These are phyloP conservation scores for Hippophae tibetana DNA, from an alignment of 306 rosid genomes.

Conservation along the genomic window DNA sequence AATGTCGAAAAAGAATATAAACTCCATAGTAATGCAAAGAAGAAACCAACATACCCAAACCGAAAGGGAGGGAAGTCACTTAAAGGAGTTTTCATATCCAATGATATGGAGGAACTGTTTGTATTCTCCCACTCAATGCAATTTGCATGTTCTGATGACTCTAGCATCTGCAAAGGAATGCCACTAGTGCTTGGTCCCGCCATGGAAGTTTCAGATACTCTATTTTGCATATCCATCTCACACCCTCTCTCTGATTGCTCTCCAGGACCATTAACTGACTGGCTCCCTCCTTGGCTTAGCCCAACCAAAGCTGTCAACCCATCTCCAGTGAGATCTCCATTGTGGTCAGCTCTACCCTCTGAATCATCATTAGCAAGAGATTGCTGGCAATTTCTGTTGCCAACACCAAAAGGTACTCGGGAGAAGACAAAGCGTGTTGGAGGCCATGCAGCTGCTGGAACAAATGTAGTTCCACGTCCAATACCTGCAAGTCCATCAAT, in stretches of 20 bases:
- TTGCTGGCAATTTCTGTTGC: conserved; percentile 79
- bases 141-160: conserved; percentile 57
- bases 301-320: conserved; percentile 97
- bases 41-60: conserved; percentile 61
- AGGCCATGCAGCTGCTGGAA: conserved; percentile 74
- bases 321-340: conserved; percentile 74
- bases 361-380: conserved; percentile 88
- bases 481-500: conserved; percentile 96
- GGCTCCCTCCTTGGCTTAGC: conserved; percentile 69
- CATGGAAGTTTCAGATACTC: conserved; percentile 48
- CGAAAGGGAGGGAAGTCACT: conserved; percentile 97
- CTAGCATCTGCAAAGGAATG: conserved; percentile 69
- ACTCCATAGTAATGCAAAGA: conserved; percentile 18
- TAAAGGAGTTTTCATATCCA: conserved; percentile 95
- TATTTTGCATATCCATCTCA: conserved; percentile 63
- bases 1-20: neutral
- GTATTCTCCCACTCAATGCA: conserved; percentile 84
- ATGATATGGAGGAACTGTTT: conserved; percentile 60
- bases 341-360: conserved; percentile 71
- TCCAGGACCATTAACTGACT: conserved; percentile 42
- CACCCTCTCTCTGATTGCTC: conserved; percentile 66
- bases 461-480: conserved; percentile 84
- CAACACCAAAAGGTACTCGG: conserved; percentile 81
- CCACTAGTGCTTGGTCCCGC: conserved; percentile 69
- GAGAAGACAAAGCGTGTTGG: conserved; percentile 94